Base-by-base conservation (phyloP, 2,329 filamentous ascomycete genomes). In the Fusarium tanahbumbuense region DNA sequence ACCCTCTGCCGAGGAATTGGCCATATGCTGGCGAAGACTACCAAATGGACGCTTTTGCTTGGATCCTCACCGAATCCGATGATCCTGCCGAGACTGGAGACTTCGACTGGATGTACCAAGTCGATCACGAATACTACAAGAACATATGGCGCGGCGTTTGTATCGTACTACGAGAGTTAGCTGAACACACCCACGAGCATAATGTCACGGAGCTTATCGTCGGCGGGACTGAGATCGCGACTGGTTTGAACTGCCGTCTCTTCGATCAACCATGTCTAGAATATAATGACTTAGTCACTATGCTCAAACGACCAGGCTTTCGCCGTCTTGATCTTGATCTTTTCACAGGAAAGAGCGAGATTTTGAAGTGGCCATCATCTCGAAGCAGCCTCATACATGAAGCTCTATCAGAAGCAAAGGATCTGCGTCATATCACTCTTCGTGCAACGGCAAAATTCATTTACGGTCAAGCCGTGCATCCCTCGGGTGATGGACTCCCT, bases 121-220 rank as follows among this genome's bases (percentile, higher is more conserved):
- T n/a, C n/a, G n/a, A n/a, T n/a, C n/a, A n/a, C n/a, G n/a, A n/a
- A n/a, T n/a, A n/a, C n/a, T n/a, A n/a, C n/a, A n/a, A n/a, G n/a
- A n/a, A 15, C 8, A 25, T 30, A 3, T 63, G 60, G 60, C 57
- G 57, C 2, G 60, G 60, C 1, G 37, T 55, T 13, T 41, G 28
- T 10, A 16, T 23, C 3, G 47, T 62, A 2, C 28, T 6, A 3
- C 34, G 57, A 47, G 12, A 11, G 2, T 12, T 63, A 1, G 5
- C 10, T 0, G 60, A 62, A 22, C 5, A 15, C 3, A 18, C 20
- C 8, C 2, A 4, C 13, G 28, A 37, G 5, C 28, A n/a, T 12
- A n/a, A 23, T 12, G 10, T 63, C 41, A 56, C 20, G 3, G 47
- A 63, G 23, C 28, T 63, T 5, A 15, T 7, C 1, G 8, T 63